A percentile compares a stretch with the other conserved stretches of the same genome.
These are phyloP conservation scores for Fragaria vesca DNA, from an alignment of 306 rosid genomes.

Conservation along the genomic window DNA sequence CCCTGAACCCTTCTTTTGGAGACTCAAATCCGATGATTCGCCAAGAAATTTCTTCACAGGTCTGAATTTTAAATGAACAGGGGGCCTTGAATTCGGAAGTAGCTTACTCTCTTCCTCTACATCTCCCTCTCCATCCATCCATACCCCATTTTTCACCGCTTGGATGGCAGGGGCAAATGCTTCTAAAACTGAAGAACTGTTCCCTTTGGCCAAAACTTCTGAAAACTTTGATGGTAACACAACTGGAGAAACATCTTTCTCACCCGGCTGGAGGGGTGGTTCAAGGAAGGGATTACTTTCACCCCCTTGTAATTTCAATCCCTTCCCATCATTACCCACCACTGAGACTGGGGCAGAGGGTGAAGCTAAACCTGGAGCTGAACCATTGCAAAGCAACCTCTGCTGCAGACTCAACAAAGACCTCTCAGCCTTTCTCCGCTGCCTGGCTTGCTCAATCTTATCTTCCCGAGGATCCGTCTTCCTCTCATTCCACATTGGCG, in stretches of 20 bases:
- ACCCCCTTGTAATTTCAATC: conserved; percentile 15
- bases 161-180: conserved; percentile 90
- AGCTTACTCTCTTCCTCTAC: conserved; percentile 49
- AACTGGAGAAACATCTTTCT: conserved; percentile 42
- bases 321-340: conserved; percentile 25
- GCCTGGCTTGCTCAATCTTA: conserved; percentile 85
- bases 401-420: conserved; percentile 86
- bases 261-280: conserved; percentile 33
- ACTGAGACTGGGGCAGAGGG: conserved; percentile 19
- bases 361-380: conserved; percentile 35
- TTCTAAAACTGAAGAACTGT: conserved; percentile 50
- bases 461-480: conserved; percentile 66
- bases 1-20: conserved; percentile 59
- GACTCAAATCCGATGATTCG: conserved; percentile 60
- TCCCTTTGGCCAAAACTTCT: conserved; percentile 29
- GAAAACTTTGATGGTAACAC: conserved; percentile 38
- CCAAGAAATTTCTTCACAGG: conserved; percentile 77
- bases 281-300: conserved; percentile 44
- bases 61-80: conserved; percentile 69
- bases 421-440: conserved; percentile 86
- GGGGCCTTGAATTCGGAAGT: conserved; percentile 56
- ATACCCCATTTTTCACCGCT: conserved; percentile 49
- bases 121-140: conserved; percentile 44
- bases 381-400: conserved; percentile 50
- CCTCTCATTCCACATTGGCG: conserved; percentile 81